Evolutionary conservation across 2,329 filamentous ascomycete genomes (phyloP), one percentile per base, ranked within the genome.

Genomic region (Sporothrix dimorphospora): DNA sequence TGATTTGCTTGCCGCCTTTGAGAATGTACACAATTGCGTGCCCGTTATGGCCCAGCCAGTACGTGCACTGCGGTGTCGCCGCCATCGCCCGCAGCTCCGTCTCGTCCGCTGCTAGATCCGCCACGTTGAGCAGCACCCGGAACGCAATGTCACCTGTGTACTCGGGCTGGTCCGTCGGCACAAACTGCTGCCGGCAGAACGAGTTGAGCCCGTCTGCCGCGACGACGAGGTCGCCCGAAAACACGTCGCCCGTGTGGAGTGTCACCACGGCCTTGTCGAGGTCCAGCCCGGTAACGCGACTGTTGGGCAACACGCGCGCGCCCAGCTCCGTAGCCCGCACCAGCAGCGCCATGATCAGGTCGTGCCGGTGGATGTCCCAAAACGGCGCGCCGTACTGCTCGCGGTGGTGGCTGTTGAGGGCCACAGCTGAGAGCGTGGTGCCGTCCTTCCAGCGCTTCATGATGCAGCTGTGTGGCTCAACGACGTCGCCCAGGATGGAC

Each of bases 1-100:
- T 73, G 63, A 71, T 71, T 61, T 71, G 68, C 68, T 65, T 71
- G 40, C 72, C 72, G 21, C 72, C 72, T 40, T 71, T 71, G 59
- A 73, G 72, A 24, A 69, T 61, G 61, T 73, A 73, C n/a, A 71
- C 72, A 27, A 73, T 71, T n/a, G 72, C 72, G 45, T 71, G 72
- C 14, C 69, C 69, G 5, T 27, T 34, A 7, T 69, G 72, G 24
- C 72, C 72, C 4, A 73, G 61, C 72, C 72, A 73, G 55, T 71
- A 73, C n/a, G 71, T 73, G 49, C 70, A 69, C 38, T 71, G 71
- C 14, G 72, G 72, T 14, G 27, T 71, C 21, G 30, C 45, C 7
- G 69, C 47, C 40, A 71, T 21, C 7, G 45, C 34, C 9, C 21
- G 47, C 12, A 71, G 47, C 4, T 68, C 63, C 6, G 49, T 27